Base-by-base conservation (phyloP, 768 basidiomycete genomes). In the Chlorophyllum brunneum region DNA sequence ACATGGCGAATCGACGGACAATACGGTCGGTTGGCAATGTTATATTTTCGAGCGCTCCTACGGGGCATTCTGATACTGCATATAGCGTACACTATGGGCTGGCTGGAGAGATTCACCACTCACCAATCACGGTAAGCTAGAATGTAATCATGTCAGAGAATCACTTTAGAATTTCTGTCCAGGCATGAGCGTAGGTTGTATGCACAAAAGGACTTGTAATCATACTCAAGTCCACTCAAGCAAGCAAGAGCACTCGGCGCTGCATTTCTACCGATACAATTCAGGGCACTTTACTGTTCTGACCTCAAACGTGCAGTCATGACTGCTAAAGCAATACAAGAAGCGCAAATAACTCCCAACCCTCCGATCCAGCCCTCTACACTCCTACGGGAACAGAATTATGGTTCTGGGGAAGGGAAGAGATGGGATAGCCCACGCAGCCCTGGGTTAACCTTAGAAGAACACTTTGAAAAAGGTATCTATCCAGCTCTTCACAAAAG, bases 1-100 rank as follows among this genome's bases (percentile, higher is more conserved):
- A 48, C 88, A 92, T 63, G 88, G 82, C 24, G 86, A 92, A 60
- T 88, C 88, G 6, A 80, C 77, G 29, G 88, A 91, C 58, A 92
- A 92, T 58, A 56, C 84, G 61, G 88, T 86, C 43, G 41, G 80
- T 47, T 22, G 30, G 22, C 7, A 15, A 9, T 48, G 34, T 33
- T 27, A 9, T 30, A 13, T 7, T 15, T 8, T 44, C n/a, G 29
- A 16, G 16, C n/a, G n/a, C n/a, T n/a, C n/a, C n/a, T n/a, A n/a
- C n/a, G n/a, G n/a, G 22, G 34, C 26, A 31, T 42, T 26, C 51
- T 47, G 41, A 56, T 33, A 5, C 37, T 49, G 23, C 26, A 64
- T 26, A 57, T 65, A 23, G 67, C 61, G 59, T 31, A 52, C 55
- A 20, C 65, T 86, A 4, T 89, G 88, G 87, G 86, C 88, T 36